Percentiles rank a stretch among this genome's conserved stretches.
Conservation (phyloP, 176 grass and related monocot species). For the Lolium rigidum region DNA sequence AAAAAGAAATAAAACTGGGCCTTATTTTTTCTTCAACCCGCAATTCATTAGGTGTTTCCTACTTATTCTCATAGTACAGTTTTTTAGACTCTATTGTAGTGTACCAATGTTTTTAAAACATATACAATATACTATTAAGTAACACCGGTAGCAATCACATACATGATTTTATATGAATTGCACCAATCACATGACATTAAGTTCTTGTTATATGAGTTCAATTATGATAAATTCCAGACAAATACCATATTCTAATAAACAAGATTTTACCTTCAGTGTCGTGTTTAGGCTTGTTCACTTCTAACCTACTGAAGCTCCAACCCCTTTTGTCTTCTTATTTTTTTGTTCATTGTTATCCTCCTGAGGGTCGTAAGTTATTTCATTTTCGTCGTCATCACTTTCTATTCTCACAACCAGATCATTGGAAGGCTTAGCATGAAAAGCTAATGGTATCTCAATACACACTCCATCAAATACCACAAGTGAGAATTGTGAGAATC, state of each 20-base stretch:
- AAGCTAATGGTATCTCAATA: slow-evolving; percentile 40
- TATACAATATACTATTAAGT: not conserved
- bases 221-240: too few species aligned
- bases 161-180: too few species aligned
- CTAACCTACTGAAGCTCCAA: not conserved
- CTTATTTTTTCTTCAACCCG: too few species aligned
- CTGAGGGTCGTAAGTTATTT: not conserved
- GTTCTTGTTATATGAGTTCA: too few species aligned
- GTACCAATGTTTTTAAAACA: not conserved
- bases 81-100: not conserved
- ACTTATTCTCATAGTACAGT: not conserved
- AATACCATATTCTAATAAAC: not conserved
- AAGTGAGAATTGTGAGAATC: too few species aligned
- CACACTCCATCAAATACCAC: slow-evolving; percentile 43
- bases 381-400: too few species aligned
- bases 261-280: not conserved
- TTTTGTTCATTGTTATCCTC: not conserved
- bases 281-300: not conserved
- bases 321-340: not conserved
- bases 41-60: not conserved
- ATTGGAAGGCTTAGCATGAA: slow-evolving; percentile 11
- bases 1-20: too few species aligned
- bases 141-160: not conserved
- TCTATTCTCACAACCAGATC: too few species aligned
- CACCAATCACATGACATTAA: too few species aligned